phyloP scores from a whole-genome alignment of 1,284 basidiomycete species.

The Puccinia novopanici region DNA sequence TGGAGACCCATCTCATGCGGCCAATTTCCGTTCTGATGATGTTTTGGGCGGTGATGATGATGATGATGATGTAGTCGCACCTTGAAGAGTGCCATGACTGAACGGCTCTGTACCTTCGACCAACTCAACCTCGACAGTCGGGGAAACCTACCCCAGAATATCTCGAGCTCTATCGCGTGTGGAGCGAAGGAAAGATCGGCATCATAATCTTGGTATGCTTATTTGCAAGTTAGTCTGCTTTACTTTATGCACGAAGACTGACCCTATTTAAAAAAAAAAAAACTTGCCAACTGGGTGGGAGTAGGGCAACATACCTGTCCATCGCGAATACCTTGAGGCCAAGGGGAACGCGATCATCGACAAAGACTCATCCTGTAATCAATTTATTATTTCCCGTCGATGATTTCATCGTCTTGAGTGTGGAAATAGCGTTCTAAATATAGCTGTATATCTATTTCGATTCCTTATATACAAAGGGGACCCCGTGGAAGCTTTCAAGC shows the following conservation, averaged over 20 bases:
- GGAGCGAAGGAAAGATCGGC: conserved; percentile 59
- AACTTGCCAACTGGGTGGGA: too few species aligned
- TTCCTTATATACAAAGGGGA: conserved; percentile 52
- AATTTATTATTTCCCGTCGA: background rate
- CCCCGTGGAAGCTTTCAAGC: conserved; percentile 58
- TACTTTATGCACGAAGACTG: conserved; percentile 34
- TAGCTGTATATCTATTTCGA: background rate
- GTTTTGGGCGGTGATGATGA: too few species aligned
- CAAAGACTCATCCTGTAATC: conserved; percentile 29
- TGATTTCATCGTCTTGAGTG: background rate
- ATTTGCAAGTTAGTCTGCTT: background rate
- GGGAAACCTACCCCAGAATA: conserved; percentile 56
- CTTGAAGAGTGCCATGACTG: conserved; percentile 59
- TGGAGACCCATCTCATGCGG: too few species aligned
- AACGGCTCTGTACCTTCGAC: conserved; percentile 57
- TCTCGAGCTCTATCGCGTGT: conserved; percentile 57
- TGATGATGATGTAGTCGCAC: conserved; percentile 1
- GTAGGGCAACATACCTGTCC: conserved; percentile 58
- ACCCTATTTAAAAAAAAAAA: background rate
- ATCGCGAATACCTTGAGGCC: conserved; percentile 57
- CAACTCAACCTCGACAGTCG: conserved; percentile 55
- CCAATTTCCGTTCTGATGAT: too few species aligned
- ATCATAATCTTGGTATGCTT: conserved; percentile 52
- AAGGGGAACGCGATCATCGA: conserved; percentile 58
- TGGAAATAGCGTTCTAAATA: background rate